Base-by-base conservation (phyloP, 176 grass and related monocot species). In the Triticum monococcum region DNA sequence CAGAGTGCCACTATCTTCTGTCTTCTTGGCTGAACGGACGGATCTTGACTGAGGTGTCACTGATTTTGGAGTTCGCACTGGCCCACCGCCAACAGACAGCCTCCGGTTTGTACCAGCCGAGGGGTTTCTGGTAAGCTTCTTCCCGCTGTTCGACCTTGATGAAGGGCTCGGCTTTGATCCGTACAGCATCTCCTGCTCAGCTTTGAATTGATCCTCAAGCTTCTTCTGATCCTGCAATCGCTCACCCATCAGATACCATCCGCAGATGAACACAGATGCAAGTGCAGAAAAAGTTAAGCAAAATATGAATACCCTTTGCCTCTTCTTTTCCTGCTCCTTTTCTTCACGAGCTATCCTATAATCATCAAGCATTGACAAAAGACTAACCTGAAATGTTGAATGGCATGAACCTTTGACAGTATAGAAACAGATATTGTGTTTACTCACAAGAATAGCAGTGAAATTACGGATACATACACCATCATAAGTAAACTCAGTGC, bases 141-240 rank as follows among this genome's bases (percentile, higher is more conserved):
- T 94, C 22, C 76, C 67, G 20, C 86, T 92, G 60, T 81, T 86
- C 70, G 90, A 40, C 59, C 90, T 97, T 48, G 92, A 94, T 48
- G 92, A 94, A 81, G 92, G 88, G 80, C 92, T 97, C 26, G 94
- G 90, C 62, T 97, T 94, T 81, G 94, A 90, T 62, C 94, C 92
- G 43, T 90, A 92, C 2, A 94, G 86, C 3, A 81, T 68, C 74
- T 97, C 94, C 65, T 97, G 90, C 77, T 94, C 94, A 68, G 91
- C 86, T 78, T 90, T 94, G 25, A 90, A 74, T 60, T 92, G 94
- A 52, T 87, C 90, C 67, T 94, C 92, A 25, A 94, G 81, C 71
- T 90, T 97, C 79, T 94, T 92, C 38, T 91, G 90, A 82, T 94
- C 95, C 95, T 97, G 76, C 22, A 88, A n/a, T 84, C 16, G 60